Base-by-base conservation (phyloP, 2,329 filamentous ascomycete species). In the Cercospora sojina region DNA sequence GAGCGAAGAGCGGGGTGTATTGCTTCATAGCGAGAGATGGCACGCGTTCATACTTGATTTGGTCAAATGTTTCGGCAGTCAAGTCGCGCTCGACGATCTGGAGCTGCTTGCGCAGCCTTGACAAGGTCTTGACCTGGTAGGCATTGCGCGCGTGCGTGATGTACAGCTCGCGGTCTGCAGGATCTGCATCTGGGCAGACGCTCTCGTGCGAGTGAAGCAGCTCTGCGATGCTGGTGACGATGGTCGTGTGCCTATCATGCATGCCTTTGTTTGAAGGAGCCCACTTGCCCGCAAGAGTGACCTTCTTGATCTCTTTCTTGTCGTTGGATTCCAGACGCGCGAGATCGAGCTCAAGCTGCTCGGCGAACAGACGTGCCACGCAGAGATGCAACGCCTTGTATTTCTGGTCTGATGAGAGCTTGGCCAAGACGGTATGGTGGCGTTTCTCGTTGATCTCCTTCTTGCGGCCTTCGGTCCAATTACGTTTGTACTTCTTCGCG, bases 221-320 rank as follows among this genome's bases (percentile, higher is more conserved):
- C 74, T 88, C 86, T 5, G 86, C 83, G 64, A 88, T 87, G 12
- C 84, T 82, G 55, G 83, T 85, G 32, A 83, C 80, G 67, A 88
- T 80, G 69, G 83, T 83, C 2, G 86, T 88, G 67, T 87, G 83
- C 68, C 83, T 82, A 74, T 88, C 87, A 69, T 88, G 86, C 69
- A 86, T 85, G 41, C 79, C 80, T 35, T 82, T 81, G 18, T 83
- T 80, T 0, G 83, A 82, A 1, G 87, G 87, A 1, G 86, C 84
- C 87, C 86, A 88, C 67, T 89, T 89, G 2, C 81, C 85, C 64
- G 84, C 86, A 0, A 88, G 80, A 0, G 85, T 87, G 62, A 88
- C 81, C 13, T 74, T 75, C 27, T 78, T 79, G 70, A 80, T 79
- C 6, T 80, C 79, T 51, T 79, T 77, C 16, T 77, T 72, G 31